phyloP scores from a whole-genome alignment of 2,329 filamentous ascomycete genomes.

The Ophiognomonia clavigignenti-juglandacearum region DNA sequence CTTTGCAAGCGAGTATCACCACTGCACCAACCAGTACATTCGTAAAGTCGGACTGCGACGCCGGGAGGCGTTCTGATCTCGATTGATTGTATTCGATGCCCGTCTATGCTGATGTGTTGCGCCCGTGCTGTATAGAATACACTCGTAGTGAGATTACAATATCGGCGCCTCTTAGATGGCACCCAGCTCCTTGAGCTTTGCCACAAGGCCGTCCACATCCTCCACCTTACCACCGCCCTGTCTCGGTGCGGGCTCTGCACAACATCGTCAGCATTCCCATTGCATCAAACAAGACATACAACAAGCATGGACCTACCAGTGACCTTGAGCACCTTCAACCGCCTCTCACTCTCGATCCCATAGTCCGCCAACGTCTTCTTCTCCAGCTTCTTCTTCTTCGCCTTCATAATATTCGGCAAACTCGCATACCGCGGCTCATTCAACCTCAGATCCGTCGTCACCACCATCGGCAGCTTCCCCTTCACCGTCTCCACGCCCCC shows the following conservation, averaged over 20 bases:
- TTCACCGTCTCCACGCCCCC: constrained; percentile 87
- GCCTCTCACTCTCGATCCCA: constrained; percentile 66
- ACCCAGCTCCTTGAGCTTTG: constrained; percentile 92
- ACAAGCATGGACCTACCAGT: constrained; percentile 55
- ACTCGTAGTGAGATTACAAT: background rate
- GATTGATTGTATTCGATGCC: background rate
- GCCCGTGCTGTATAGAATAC: background rate
- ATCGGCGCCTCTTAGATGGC: constrained; percentile 56
- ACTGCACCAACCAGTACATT: too few species aligned
- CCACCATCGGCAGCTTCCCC: constrained; percentile 82
- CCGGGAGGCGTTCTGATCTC: background rate
- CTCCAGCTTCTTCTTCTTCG: constrained; percentile 98
- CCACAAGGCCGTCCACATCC: constrained; percentile 90
- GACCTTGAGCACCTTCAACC: constrained; percentile 88
- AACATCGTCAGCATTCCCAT: constrained; percentile 14
- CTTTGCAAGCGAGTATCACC: too few species aligned
- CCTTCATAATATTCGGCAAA: constrained; percentile 99
- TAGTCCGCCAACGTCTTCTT: constrained; percentile 86
- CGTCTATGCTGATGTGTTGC: background rate
- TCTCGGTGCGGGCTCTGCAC: constrained; percentile 73
- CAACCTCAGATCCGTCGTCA: constrained; percentile 89
- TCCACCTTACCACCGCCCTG: constrained; percentile 96
- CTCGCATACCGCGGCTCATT: constrained; percentile 95
- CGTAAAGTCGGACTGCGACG: too few species aligned
- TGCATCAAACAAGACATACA: background rate